Base-by-base conservation (phyloP, 768 basidiomycete genomes). In the Leucosporidium scottii region DNA sequence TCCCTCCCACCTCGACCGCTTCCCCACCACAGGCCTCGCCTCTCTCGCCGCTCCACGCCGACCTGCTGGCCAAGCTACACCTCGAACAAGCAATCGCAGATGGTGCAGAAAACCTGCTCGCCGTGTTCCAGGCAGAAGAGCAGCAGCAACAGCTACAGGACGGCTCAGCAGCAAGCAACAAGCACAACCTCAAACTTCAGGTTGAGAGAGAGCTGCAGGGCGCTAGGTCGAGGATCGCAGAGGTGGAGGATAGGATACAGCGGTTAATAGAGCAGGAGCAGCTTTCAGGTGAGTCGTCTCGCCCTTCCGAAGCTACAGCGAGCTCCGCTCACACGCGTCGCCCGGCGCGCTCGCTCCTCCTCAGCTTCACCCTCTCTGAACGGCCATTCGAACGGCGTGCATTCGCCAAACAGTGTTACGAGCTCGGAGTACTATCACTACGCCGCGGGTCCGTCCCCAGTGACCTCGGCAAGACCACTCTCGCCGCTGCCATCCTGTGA, bases 41-140 rank as follows among this genome's bases (percentile, higher is more conserved):
- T 44, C 13, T 44, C 39, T 44, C 39, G 15, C 39, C 39, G 39
- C 39, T 44, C 15, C 39, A 44, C 56, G 86, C 86, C 56, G 78
- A 82, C 7, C 81, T 96, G 23, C 84, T 85, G 58, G 82, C 82
- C 61, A 85, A 86, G 75, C 81, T 93, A 25, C 84, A 84, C 61
- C 82, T 88, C 67, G 87, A 93, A 79, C 85, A 85, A 68, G 82
- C 87, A 61, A 91, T 94, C 67, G 91, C 86, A 76, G 91, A 92
- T 77, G 93, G 92, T 17, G 93, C 93, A 1, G 89, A 91, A 80
- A 91, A 89, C 73, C 82, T 97, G 66, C 81, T 94, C 15, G 54
- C 77, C 74, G 76, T 77, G 17, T 71, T 76, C 20, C 74, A 76
- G 4, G 39, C 39, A 44, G 39, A 8, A 17, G 39, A 44, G 39